Evolutionary conservation across 257 asterid genomes (phyloP).

Genomic region (Cynanchum wilfordii): DNA sequence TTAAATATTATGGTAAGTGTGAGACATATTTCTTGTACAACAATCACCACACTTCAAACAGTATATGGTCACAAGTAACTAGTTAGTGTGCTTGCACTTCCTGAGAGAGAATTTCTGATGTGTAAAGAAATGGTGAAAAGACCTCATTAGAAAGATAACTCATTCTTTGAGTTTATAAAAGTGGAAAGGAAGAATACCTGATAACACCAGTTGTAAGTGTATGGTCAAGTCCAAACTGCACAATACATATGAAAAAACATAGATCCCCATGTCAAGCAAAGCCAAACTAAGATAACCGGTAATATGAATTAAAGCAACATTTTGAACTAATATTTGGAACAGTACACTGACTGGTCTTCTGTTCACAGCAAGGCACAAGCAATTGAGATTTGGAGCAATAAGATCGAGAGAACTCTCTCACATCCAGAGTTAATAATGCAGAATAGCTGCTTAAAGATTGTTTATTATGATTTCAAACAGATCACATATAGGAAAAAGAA

Average conservation of each 20-base stretch:
- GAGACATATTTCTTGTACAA: neutral
- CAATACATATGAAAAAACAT: conserved; percentile 12
- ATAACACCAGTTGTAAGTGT: conserved; percentile 99
- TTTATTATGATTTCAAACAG: neutral
- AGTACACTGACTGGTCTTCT: neutral
- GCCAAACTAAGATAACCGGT: neutral
- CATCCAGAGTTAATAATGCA: neutral
- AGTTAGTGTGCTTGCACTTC: neutral
- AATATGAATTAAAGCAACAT: conserved; percentile 17
- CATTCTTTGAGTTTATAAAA: neutral
- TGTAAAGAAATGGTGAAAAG: neutral
- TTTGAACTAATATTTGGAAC: neutral
- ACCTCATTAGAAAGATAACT: neutral
- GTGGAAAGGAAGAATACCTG: conserved; percentile 46
- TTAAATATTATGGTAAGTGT: neutral
- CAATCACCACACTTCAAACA: neutral
- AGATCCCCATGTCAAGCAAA: conserved; percentile 21
- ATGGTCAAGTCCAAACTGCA: conserved; percentile 99
- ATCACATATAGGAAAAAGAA: neutral
- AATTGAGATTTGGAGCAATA: neutral
- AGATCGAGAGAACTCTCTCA: neutral
- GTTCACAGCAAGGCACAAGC: neutral
- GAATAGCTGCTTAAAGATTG: neutral
- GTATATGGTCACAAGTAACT: neutral
- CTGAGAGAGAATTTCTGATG: neutral